These are phyloP conservation scores for Phellopilus nigrolimitatus DNA, from an alignment of 1,284 basidiomycete species.

Conservation along the genomic window DNA sequence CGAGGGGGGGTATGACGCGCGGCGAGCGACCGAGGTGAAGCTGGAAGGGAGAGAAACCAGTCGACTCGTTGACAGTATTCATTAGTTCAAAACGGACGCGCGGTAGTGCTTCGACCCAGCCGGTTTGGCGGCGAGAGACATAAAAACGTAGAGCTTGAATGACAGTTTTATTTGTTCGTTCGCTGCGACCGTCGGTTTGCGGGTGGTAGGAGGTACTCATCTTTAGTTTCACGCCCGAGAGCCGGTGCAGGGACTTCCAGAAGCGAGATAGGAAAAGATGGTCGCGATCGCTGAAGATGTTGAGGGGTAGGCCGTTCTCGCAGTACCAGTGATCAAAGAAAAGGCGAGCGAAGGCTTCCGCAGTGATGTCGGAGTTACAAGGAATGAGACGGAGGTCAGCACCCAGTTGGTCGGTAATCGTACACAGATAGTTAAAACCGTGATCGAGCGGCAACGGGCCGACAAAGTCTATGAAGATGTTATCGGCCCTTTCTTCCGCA, in stretches of 20 bases:
- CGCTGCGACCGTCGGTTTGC: conserved; percentile 27
- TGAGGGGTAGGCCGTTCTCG: conserved; percentile 23
- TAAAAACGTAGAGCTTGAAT: conserved; percentile 32
- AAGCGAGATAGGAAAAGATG: conserved; percentile 25
- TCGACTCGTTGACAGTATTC: conserved; percentile 31
- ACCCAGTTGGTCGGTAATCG: conserved; percentile 17
- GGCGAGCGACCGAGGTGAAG: conserved; percentile 25
- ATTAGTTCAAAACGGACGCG: conserved; percentile 37
- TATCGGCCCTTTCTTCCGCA: conserved; percentile 21
- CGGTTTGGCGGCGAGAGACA: conserved; percentile 32
- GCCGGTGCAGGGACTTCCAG: conserved; percentile 24
- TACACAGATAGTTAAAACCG: conserved; percentile 18
- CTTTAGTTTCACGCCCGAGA: conserved; percentile 23
- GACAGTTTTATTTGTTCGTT: conserved; percentile 32
- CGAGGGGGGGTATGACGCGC: conserved; percentile 23
- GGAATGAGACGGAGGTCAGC: conserved; percentile 27
- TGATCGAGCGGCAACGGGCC: conserved; percentile 27
- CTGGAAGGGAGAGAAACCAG: conserved; percentile 34
- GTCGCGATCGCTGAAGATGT: conserved; percentile 26
- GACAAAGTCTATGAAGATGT: conserved; percentile 32
- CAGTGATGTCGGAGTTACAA: conserved; percentile 24
- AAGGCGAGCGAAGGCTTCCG: conserved; percentile 24
- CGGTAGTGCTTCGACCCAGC: conserved; percentile 33
- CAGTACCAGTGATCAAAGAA: conserved; percentile 26
- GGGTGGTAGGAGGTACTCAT: conserved; percentile 26